These are phyloP conservation scores for Trichaptum fuscoviolaceum DNA, from an alignment of 768 basidiomycete genomes.

Conservation along the genomic window DNA sequence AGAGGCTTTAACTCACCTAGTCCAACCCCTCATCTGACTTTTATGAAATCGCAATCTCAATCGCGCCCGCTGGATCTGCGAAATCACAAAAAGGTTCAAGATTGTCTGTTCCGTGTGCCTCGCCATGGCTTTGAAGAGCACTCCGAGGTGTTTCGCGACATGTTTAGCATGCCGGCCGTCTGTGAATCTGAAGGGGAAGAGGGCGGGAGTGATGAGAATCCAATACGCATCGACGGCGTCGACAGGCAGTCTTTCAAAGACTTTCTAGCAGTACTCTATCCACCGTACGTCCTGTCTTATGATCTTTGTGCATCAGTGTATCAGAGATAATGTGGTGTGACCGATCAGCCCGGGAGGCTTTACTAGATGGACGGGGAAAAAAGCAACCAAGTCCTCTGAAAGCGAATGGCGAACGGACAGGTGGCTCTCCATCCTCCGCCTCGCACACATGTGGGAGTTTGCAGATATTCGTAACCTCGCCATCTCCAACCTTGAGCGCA, in stretches of 20 bases:
- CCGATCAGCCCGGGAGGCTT: not conserved
- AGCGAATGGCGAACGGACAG: constrained; percentile 20
- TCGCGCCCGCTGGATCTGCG: not conserved
- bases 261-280: constrained; percentile 24
- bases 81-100: constrained; percentile 27
- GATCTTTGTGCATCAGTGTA: not conserved
- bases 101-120: constrained; percentile 33
- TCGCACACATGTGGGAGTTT: constrained; percentile 38
- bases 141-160: constrained; percentile 22
- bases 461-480: constrained; percentile 32
- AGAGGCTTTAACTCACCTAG: not conserved
- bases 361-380: not conserved
- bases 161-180: constrained; percentile 28
- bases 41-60: not conserved
- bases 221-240: constrained; percentile 25
- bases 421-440: constrained; percentile 36
- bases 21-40: not conserved
- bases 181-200: constrained; percentile 22
- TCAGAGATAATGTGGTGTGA: too few species aligned
- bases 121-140: constrained; percentile 27
- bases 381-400: not conserved
- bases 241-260: constrained; percentile 19
- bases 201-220: constrained; percentile 25
- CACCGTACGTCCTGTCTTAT: constrained; percentile 16
- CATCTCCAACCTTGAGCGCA: constrained; percentile 33